Base-by-base conservation (phyloP, 495 filamentous ascomycete species). In the Podospora anserina region DNA sequence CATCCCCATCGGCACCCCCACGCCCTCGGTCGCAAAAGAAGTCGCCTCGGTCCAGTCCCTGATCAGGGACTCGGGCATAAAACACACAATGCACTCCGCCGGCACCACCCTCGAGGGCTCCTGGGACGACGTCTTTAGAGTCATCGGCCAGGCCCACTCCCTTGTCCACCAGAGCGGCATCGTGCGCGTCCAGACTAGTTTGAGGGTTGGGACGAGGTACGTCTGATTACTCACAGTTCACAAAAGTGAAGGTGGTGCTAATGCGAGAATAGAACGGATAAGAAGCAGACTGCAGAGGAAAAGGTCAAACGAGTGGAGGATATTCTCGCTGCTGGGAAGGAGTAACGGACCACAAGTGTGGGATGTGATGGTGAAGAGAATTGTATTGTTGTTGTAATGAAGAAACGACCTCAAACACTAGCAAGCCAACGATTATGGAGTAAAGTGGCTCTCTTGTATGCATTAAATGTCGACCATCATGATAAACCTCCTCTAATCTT, bases 31-130 rank as follows among this genome's bases (percentile, higher is more conserved):
- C 23, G 92, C 92, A 1, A 83, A 88, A 61, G 91, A 97, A 78
- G 87, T 99, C 39, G 94, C 95, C 55, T 88, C 90, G 55, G 93
- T 99, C 57, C 94, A 98, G 77, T 85, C 88, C n/a, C 82, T 99
- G 19, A 85, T 99, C 71, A 86, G 89, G 74, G 86, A 84, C 63
- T 93, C 89, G 67, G 92, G 91, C 7, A 73, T 98, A 70, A 88
- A 85, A 59, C 94, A 93, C 75, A 86, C 85, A 62, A 94, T 98
- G 93, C 94, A 97, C 76, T 93, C 91, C 3, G 91, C 91, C 5
- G 94, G 94, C 19, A 97, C 94, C 0, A 97, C 94, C 0, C 86
- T 98, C 53, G 94, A 98, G 78, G 94, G 95, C 18, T 84, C 89
- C 28, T 98, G 94, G 94, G 92, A 96, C 69, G 85, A 90, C 56